A percentile compares a stretch with the other conserved stretches of the same genome.
These are phyloP conservation scores for Mangifera indica DNA, from an alignment of 345 rosid genomes.

Conservation along the genomic window DNA sequence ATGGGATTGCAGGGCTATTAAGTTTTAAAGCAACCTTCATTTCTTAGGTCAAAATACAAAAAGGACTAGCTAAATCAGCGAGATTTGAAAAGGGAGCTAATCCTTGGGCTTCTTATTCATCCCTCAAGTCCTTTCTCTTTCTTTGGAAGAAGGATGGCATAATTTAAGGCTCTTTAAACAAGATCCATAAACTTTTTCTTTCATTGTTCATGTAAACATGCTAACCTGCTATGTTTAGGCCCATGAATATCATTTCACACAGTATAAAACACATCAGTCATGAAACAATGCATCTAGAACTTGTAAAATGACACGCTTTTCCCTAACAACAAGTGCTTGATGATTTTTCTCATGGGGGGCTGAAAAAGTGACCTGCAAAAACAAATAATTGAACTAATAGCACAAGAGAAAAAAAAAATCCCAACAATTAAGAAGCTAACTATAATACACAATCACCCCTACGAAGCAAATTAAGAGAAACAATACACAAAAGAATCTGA, in stretches of 20 bases:
- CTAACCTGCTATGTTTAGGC: not conserved
- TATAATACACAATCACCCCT: not conserved
- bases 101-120: no score
- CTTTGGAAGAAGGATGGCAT: no score
- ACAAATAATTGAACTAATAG: not conserved
- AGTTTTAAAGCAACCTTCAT: no score
- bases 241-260: not conserved
- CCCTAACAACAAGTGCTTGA: not conserved
- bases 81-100: no score
- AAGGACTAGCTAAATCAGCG: no score
- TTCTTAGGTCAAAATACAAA: no score
- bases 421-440: no score
- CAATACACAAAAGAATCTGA: not conserved
- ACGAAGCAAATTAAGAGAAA: conserved; percentile 5
- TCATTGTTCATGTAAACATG: not conserved
- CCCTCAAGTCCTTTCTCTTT: no score
- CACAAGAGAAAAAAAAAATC: not conserved
- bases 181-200: not conserved
- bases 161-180: not conserved
- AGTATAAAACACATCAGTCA: not conserved
- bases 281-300: not conserved
- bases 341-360: not conserved
- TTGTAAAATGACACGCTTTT: not conserved
- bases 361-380: not conserved
- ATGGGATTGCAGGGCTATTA: no score